Evolutionary conservation across 352 stramenopile genomes (phyloP).

Genomic region (Pythium rishiriense): DNA sequence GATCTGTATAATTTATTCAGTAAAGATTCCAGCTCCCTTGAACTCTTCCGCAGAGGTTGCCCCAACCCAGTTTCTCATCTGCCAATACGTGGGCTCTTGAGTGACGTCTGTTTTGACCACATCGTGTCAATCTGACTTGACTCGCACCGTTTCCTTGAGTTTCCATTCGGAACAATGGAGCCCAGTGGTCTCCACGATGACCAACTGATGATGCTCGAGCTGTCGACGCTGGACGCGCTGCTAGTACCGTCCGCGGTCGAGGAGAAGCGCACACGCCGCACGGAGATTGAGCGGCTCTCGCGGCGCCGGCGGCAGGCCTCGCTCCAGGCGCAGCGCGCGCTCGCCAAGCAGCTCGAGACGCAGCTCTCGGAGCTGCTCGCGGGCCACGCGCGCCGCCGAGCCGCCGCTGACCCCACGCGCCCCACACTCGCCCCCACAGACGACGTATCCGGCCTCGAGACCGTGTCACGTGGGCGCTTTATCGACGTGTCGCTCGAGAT

Average conservation of each 20-base stretch:
- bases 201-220: conserved; percentile 30
- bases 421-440: too few relatives aligned
- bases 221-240: conserved; percentile 25
- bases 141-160: too few relatives aligned
- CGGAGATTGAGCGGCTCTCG: conserved; percentile 29
- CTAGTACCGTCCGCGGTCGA: background rate
- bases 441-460: too few relatives aligned
- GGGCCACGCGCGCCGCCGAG: background rate
- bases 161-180: too few relatives aligned
- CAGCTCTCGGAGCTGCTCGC: conserved; percentile 36
- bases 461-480: conserved; percentile 35
- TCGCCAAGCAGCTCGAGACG: conserved; percentile 42
- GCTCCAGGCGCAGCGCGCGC: conserved; percentile 39
- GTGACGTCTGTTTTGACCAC: too few relatives aligned
- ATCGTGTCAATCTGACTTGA: too few relatives aligned
- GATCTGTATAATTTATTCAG: conserved; percentile 29
- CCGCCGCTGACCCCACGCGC: too few relatives aligned
- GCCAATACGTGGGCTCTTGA: too few relatives aligned
- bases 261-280: conserved; percentile 23
- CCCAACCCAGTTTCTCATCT: too few relatives aligned
- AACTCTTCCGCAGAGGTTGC: too few relatives aligned
- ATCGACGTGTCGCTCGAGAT: conserved; percentile 33
- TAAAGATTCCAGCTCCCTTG: background rate
- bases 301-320: conserved; percentile 21
- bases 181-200: too few relatives aligned